Evolutionary conservation across 495 filamentous ascomycete genomes (phyloP).

Genomic region (Cetradonia linearis): DNA sequence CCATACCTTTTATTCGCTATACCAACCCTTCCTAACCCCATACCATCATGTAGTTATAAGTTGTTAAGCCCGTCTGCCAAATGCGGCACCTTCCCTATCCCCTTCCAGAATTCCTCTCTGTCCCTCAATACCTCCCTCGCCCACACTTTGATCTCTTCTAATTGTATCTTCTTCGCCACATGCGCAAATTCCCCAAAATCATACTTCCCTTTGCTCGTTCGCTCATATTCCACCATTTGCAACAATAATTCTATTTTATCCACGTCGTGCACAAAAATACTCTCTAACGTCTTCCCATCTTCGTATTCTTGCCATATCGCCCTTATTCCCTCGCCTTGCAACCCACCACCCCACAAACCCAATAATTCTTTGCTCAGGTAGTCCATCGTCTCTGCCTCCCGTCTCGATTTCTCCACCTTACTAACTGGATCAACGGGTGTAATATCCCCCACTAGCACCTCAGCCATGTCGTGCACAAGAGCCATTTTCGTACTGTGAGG

Average conservation of each 20-base stretch:
- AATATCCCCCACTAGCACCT: constrained; percentile 88
- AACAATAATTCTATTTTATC: constrained; percentile 91
- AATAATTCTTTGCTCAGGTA: constrained; percentile 66
- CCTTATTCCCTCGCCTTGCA: constrained; percentile 52
- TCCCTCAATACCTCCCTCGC: constrained; percentile 64
- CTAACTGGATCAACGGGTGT: constrained; percentile 66
- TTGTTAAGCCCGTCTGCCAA: not conserved
- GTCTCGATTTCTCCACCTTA: constrained; percentile 70
- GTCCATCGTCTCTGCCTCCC: constrained; percentile 82
- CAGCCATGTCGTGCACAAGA: constrained; percentile 94
- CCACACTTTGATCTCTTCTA: constrained; percentile 75
- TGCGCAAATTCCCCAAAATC: constrained; percentile 78
- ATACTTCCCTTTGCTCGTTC: constrained; percentile 41
- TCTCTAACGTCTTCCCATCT: constrained; percentile 68
- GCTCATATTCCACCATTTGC: constrained; percentile 97
- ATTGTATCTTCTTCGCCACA: constrained; percentile 59
- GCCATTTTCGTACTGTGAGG: constrained; percentile 85
- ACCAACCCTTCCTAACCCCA: not conserved
- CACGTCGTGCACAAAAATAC: constrained; percentile 86
- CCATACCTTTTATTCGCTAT: not conserved
- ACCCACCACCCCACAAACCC: constrained; percentile 28
- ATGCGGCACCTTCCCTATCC: constrained; percentile 17
- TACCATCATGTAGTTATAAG: not conserved
- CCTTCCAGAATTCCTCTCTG: constrained; percentile 62
- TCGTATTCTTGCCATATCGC: constrained; percentile 91